Evolutionary conservation across 495 filamentous ascomycete genomes (phyloP).

Genomic region (Penicillium coffeae): DNA sequence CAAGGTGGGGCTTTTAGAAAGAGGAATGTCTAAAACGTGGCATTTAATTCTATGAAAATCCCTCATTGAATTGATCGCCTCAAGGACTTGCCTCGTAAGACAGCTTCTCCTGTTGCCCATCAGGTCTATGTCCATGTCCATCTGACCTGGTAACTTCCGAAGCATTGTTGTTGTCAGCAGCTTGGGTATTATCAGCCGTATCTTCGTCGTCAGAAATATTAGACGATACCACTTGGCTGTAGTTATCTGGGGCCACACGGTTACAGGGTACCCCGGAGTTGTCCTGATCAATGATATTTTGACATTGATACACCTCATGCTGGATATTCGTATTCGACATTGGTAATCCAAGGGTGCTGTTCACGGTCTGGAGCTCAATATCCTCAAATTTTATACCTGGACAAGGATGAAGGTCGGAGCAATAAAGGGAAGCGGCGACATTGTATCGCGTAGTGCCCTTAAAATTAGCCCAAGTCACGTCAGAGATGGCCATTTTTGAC

Average conservation of each 20-base stretch:
- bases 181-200: slow-evolving; percentile 5
- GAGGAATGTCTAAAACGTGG: no score
- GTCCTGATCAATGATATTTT: slow-evolving; percentile 17
- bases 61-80: no score
- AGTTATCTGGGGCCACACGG: slow-evolving; percentile 19
- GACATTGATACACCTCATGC: slow-evolving; percentile 24
- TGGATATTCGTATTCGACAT: slow-evolving; percentile 19
- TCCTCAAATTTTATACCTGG: slow-evolving; percentile 45
- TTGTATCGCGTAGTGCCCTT: slow-evolving; percentile 53
- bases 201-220: slow-evolving; percentile 17
- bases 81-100: not conserved
- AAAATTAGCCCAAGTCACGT: slow-evolving; percentile 55
- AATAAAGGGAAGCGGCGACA: slow-evolving; percentile 52
- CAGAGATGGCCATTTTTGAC: slow-evolving; percentile 45
- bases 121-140: not conserved
- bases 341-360: slow-evolving; percentile 19
- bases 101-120: not conserved
- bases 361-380: slow-evolving; percentile 43
- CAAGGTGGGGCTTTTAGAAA: no score
- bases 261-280: slow-evolving; percentile 23
- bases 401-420: slow-evolving; percentile 44
- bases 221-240: slow-evolving; percentile 15
- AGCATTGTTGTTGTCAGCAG: not conserved
- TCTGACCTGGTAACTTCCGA: not conserved
- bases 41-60: no score